Percentiles rank a stretch among this genome's conserved stretches.
Evolutionary conservation across 805 yeast genomes (phyloP).

Genomic region (Candida odintsovae): DNA sequence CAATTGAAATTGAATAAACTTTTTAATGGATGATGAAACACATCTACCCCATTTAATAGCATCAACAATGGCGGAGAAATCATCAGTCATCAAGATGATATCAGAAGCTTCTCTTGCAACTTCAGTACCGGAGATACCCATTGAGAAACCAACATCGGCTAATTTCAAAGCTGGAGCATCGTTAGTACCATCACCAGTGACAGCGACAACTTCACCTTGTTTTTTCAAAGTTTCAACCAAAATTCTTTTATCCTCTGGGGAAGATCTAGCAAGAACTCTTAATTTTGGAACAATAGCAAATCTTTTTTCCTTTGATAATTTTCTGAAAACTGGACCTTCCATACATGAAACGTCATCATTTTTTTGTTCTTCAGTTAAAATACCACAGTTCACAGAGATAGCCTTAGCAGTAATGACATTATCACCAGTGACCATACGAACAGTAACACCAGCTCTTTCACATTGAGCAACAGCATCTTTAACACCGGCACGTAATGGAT

Average conservation of each 20-base stretch:
- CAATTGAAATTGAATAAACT: conserved; percentile 92
- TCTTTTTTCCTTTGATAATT: conserved; percentile 53
- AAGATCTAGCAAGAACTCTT: conserved; percentile 85
- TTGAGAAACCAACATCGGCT: conserved; percentile 97
- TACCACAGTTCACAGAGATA: conserved; percentile 82
- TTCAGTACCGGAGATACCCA: conserved; percentile 98
- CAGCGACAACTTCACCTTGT: conserved; percentile 93
- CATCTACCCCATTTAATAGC: conserved; percentile 99
- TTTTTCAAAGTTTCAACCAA: conserved; percentile 75
- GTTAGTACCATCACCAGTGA: conserved; percentile 98
- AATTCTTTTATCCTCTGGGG: conserved; percentile 91
- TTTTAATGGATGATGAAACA: conserved; percentile 88
- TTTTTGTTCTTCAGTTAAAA: conserved; percentile 41
- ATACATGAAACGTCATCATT: conserved; percentile 57
- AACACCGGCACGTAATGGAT: conserved; percentile 89
- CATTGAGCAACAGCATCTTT: conserved; percentile 84
- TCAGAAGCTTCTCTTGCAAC: conserved; percentile 98
- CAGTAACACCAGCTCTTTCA: conserved; percentile 86
- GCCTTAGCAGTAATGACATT: conserved; percentile 88
- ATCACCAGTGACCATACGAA: conserved; percentile 98
- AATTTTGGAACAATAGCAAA: conserved; percentile 60
- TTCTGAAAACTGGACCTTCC: conserved; percentile 92
- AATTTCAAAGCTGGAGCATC: conserved; percentile 96
- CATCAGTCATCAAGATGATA: conserved; percentile 88
- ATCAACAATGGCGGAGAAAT: conserved; percentile 88